Evolutionary conservation across 371 early-diverging fungal species (phyloP).

Genomic region (Zopfochytrium polystomum): DNA sequence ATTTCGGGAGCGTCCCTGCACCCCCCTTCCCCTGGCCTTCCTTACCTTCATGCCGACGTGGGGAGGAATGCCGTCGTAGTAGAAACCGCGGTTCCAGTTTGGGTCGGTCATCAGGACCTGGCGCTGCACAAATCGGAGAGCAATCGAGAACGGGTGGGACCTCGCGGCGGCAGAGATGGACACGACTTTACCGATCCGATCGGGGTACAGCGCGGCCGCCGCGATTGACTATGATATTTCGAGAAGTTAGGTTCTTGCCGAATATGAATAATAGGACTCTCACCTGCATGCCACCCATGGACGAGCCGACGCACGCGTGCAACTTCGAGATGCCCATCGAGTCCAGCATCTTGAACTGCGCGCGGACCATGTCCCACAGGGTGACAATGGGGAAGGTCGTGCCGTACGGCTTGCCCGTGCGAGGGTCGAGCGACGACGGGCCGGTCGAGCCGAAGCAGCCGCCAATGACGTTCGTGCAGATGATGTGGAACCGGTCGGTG

Average conservation of each 20-base stretch:
- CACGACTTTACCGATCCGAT: constrained; percentile 75
- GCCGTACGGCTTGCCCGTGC: constrained; percentile 57
- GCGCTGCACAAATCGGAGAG: constrained; percentile 81
- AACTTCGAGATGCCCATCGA: constrained; percentile 72
- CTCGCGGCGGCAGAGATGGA: constrained; percentile 88
- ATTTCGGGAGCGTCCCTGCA: no score
- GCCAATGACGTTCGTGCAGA: constrained; percentile 91
- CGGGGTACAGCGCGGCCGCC: constrained; percentile 77
- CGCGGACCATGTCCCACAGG: constrained; percentile 91
- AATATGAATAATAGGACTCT: not conserved
- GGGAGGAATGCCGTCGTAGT: constrained; percentile 85
- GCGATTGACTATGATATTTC: constrained; percentile 61
- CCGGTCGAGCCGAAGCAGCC: constrained; percentile 96
- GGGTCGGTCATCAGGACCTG: constrained; percentile 92
- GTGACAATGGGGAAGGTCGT: constrained; percentile 89
- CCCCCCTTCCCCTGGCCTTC: no score
- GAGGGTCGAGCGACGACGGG: constrained; percentile 77
- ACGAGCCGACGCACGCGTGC: constrained; percentile 87
- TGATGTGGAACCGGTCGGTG: constrained; percentile 82
- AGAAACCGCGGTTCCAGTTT: constrained; percentile 90
- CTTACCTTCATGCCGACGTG: constrained; percentile 93
- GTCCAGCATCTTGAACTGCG: constrained; percentile 84
- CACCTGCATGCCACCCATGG: constrained; percentile 93
- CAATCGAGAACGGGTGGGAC: constrained; percentile 94
- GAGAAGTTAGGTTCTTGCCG: not conserved